Conservation (phyloP, 108 stramenopile species). For the Chaetoceros muelleri region DNA sequence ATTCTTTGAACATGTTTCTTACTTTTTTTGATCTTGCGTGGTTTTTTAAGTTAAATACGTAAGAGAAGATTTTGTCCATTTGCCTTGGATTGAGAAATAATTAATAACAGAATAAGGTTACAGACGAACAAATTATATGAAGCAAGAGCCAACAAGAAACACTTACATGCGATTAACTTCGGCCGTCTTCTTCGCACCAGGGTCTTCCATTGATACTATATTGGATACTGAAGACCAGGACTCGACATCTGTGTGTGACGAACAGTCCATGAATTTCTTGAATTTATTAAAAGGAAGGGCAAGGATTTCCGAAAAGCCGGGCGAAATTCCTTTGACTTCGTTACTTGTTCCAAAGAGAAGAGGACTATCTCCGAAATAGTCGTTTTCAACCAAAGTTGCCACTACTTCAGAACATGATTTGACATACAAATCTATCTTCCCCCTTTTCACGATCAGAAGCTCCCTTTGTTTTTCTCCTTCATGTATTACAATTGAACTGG, state of each 20-base stretch:
- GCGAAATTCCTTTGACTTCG: slow-evolving; percentile 22
- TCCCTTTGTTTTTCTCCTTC: slow-evolving; percentile 29
- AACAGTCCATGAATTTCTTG: slow-evolving; percentile 17
- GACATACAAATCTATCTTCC: slow-evolving; percentile 22
- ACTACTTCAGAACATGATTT: slow-evolving; percentile 17
- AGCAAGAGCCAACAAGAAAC: too few species aligned
- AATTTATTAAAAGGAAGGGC: slow-evolving; percentile 25
- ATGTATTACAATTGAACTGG: slow-evolving; percentile 18
- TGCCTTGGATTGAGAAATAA: too few species aligned
- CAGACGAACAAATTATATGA: too few species aligned
- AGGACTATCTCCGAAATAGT: slow-evolving; percentile 46
- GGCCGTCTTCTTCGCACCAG: slow-evolving; percentile 24
- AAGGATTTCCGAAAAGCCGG: slow-evolving; percentile 25
- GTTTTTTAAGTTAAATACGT: too few species aligned
- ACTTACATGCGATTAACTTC: slow-evolving; percentile 8
- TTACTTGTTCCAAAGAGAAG: slow-evolving; percentile 33
- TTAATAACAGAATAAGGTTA: too few species aligned
- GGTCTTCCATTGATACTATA: slow-evolving; percentile 18
- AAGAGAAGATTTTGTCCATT: too few species aligned
- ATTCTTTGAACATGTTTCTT: too few species aligned
- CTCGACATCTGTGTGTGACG: slow-evolving; percentile 1
- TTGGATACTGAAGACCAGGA: slow-evolving; percentile 9
- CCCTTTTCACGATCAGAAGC: slow-evolving; percentile 24
- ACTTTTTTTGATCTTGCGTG: slow-evolving; percentile 32
- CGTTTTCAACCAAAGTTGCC: slow-evolving; percentile 20